Conservation (phyloP, 2,329 filamentous ascomycete genomes). For the Geosmithia morbida region DNA sequence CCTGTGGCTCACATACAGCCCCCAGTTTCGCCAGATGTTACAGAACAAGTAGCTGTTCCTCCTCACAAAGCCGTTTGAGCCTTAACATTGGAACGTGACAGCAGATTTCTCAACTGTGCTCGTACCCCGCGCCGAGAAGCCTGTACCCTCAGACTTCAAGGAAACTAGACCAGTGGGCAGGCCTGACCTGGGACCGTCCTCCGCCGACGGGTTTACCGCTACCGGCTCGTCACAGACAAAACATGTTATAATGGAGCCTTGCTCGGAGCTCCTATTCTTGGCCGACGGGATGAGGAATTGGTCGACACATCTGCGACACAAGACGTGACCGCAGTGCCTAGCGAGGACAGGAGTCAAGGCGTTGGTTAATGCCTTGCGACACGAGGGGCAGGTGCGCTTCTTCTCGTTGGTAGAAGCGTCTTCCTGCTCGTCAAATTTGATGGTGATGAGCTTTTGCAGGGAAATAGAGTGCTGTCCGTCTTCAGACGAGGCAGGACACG, state of each 20-base stretch:
- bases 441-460: conserved; percentile 60
- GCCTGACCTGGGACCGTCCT: conserved; percentile 32
- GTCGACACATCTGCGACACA: conserved; percentile 72
- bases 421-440: conserved; percentile 63
- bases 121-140: conserved; percentile 77
- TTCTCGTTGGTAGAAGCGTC: conserved; percentile 27
- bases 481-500: conserved; percentile 61
- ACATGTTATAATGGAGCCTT: conserved; percentile 30
- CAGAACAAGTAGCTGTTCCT: not conserved
- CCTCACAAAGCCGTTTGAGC: not conserved
- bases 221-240: conserved; percentile 79
- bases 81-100: conserved; percentile 68
- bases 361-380: conserved; percentile 71
- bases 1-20: conserved; percentile 44
- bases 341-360: conserved; percentile 68
- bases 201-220: conserved; percentile 30
- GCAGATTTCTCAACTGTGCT: conserved; percentile 69
- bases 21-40: conserved; percentile 9
- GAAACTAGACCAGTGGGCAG: conserved; percentile 61
- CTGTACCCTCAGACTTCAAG: conserved; percentile 76
- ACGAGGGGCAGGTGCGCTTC: conserved; percentile 59
- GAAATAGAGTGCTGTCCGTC: conserved; percentile 59
- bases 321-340: conserved; percentile 80
- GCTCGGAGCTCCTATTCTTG: conserved; percentile 17
- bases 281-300: conserved; percentile 60